These are phyloP conservation scores for Arthrobotrys entomopaga DNA, from an alignment of 2,329 filamentous ascomycete genomes.

Conservation along the genomic window DNA sequence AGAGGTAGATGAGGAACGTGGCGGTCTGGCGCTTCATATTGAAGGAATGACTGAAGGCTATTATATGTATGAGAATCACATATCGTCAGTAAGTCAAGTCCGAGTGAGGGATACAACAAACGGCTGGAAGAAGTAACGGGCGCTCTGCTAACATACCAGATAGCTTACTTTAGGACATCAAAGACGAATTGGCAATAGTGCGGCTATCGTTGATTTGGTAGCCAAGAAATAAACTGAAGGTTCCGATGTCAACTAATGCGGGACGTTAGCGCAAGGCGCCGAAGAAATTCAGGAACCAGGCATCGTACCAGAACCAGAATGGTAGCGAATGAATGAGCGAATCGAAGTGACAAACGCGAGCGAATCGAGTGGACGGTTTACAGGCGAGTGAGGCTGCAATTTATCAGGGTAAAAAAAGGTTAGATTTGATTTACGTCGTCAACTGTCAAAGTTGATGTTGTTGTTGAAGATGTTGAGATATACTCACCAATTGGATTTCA, in stretches of 20 bases:
- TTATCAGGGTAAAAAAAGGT: neutral
- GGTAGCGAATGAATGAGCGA: conserved; percentile 28
- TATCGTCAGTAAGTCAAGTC: conserved; percentile 19
- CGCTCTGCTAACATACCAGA: conserved; percentile 6
- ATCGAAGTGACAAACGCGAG: conserved; percentile 10
- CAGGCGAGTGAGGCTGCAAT: neutral
- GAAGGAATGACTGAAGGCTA: conserved; percentile 18
- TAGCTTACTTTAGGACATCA: conserved; percentile 49
- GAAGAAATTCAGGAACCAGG: too few relatives aligned
- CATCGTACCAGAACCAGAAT: conserved; percentile 29
- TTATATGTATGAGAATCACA: conserved; percentile 13
- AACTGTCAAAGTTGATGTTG: too few relatives aligned
- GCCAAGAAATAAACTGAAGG: conserved; percentile 9
- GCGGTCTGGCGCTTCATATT: conserved; percentile 51
- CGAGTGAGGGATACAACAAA: neutral
- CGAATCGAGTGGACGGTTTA: neutral
- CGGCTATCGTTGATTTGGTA: neutral
- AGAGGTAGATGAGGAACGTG: conserved; percentile 45
- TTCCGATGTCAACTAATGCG: conserved; percentile 32
- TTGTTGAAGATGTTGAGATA: neutral
- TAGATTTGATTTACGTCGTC: neutral
- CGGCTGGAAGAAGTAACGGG: neutral
- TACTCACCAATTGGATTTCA: neutral
- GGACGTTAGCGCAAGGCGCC: neutral
- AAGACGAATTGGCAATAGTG: conserved; percentile 11